Evolutionary conservation across 768 basidiomycete genomes (phyloP).

Genomic region (Pilatotrama ljubarskyi): DNA sequence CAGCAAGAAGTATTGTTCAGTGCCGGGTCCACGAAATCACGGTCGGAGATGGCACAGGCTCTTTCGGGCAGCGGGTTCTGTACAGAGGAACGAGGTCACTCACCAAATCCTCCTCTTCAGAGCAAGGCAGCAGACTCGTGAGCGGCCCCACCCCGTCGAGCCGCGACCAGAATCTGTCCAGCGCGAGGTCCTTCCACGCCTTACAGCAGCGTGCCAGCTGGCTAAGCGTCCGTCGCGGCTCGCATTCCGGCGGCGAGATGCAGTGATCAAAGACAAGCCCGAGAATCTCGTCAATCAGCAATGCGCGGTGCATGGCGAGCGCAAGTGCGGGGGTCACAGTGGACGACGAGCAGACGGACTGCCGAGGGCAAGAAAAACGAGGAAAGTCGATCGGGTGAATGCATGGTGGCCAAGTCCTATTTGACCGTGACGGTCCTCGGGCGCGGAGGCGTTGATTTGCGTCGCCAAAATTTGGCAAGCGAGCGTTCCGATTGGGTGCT

Average conservation of each 20-base stretch:
- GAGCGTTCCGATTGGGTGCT: constrained; percentile 11
- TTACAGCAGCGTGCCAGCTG: constrained; percentile 30
- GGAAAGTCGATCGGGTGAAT: neutral
- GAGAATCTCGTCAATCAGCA: constrained; percentile 33
- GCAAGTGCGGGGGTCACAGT: neutral
- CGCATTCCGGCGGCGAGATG: constrained; percentile 1
- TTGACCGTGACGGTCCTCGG: constrained; percentile 19
- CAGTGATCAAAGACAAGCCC: constrained; percentile 29
- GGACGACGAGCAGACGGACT: neutral
- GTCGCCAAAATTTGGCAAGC: constrained; percentile 11
- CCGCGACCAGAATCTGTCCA: constrained; percentile 29
- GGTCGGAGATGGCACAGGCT: neutral
- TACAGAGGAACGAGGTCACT: neutral
- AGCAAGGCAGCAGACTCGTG: constrained; percentile 8
- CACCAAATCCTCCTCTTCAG: neutral
- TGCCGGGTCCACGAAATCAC: neutral
- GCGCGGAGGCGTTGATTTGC: constrained; percentile 4
- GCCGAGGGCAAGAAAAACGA: neutral
- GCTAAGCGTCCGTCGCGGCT: constrained; percentile 18
- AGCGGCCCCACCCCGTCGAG: constrained; percentile 24
- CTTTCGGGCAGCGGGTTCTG: too few relatives aligned
- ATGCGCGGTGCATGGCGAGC: constrained; percentile 28
- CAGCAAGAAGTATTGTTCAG: neutral
- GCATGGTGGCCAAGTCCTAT: neutral
- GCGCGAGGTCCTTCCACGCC: constrained; percentile 30